These are phyloP conservation scores for Lecanosticta acicola DNA, from an alignment of 2,329 filamentous ascomycete species.

Conservation along the genomic window DNA sequence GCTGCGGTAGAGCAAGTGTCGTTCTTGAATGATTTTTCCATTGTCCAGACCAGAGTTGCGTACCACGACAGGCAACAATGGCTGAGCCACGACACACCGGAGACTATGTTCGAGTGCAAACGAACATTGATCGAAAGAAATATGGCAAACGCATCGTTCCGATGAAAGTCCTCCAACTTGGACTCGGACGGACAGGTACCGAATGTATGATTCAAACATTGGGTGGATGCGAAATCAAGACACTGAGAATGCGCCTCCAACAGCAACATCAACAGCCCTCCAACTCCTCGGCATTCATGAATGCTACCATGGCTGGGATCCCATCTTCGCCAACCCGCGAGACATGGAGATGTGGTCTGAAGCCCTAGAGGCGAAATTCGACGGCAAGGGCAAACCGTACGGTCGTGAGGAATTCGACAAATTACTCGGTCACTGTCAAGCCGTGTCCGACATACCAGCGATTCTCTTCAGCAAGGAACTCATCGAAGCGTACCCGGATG, in stretches of 20 bases:
- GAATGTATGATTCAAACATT: not conserved
- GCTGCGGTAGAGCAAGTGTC: no score
- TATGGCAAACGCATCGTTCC: not conserved
- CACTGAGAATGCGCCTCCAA: no score
- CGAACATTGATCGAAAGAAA: not conserved
- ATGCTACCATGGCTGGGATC: not conserved
- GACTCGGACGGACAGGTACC: not conserved
- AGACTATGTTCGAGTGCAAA: not conserved
- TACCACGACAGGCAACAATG: not conserved
- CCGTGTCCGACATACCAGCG: slow-evolving; percentile 12
- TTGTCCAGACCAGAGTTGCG: no score
- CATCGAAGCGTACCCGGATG: slow-evolving; percentile 10
- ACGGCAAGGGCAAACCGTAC: not conserved
- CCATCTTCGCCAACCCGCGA: not conserved
- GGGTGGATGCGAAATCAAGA: no score
- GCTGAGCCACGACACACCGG: not conserved
- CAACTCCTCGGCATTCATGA: not conserved
- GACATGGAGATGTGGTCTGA: slow-evolving; percentile 1
- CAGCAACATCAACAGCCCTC: not conserved
- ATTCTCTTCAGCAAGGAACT: slow-evolving; percentile 14
- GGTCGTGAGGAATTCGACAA: slow-evolving; percentile 2
- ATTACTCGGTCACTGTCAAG: slow-evolving; percentile 4
- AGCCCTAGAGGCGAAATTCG: not conserved
- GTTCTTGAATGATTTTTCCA: no score
- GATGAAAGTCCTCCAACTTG: not conserved